These are phyloP conservation scores for Vitis rupestris DNA, from an alignment of 164 flowering plant genomes.

Conservation along the genomic window DNA sequence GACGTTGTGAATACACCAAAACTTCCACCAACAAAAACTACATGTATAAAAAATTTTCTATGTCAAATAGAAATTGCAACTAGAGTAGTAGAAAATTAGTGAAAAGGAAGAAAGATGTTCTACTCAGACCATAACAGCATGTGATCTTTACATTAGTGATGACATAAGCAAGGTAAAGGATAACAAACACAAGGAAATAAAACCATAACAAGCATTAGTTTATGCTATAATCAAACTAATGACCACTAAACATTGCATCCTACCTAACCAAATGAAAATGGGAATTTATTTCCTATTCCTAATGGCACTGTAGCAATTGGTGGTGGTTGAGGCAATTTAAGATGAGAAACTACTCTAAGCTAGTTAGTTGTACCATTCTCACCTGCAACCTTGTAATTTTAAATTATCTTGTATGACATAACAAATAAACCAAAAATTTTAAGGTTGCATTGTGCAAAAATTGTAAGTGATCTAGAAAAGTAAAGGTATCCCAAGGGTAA, in stretches of 20 bases:
- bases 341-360: conserved; percentile 89
- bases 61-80: too few species aligned
- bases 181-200: too few species aligned
- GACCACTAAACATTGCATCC: conserved; percentile 6
- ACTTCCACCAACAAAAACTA: neutral
- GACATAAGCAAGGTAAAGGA: too few species aligned
- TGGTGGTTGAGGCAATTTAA: conserved; percentile 74
- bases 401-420: neutral
- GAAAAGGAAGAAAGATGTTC: neutral
- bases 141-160: neutral
- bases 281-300: conserved; percentile 93
- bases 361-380: conserved; percentile 97
- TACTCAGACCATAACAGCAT: neutral
- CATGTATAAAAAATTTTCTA: neutral
- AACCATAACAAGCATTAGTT: neutral
- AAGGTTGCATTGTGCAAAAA: neutral
- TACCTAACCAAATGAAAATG: conserved; percentile 95
- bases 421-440: neutral
- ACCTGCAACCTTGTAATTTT: conserved; percentile 76
- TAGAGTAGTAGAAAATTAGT: neutral
- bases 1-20: neutral
- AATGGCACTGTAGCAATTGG: conserved; percentile 89
- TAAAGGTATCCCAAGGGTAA: neutral
- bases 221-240: neutral
- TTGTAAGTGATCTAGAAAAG: neutral